A percentile compares a stretch with the other conserved stretches of the same genome.
These are phyloP conservation scores for Flaveria brownii DNA, from an alignment of 129 eudicot species.

Conservation along the genomic window DNA sequence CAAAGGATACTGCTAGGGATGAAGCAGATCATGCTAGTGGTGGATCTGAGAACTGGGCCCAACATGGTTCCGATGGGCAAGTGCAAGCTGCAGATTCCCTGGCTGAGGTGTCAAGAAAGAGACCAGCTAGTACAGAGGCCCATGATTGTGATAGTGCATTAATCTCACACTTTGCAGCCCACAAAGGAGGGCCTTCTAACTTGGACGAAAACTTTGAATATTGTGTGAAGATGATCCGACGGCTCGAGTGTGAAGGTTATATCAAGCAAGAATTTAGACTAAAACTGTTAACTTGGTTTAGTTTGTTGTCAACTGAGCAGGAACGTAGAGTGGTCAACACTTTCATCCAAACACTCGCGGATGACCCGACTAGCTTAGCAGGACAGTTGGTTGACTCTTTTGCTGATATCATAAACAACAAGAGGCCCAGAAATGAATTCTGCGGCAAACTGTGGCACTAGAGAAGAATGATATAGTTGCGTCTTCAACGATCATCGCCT, in stretches of 20 bases:
- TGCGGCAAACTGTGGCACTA: constrained; percentile 58
- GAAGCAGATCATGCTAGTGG: constrained; percentile 67
- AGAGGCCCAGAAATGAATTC: constrained; percentile 59
- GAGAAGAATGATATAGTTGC: neutral
- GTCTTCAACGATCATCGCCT: neutral
- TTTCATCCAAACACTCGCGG: constrained; percentile 59
- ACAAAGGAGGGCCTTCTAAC: constrained; percentile 36
- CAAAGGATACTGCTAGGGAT: constrained; percentile 56
- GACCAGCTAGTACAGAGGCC: constrained; percentile 52
- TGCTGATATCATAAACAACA: constrained; percentile 60
- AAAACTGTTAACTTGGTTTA: constrained; percentile 82
- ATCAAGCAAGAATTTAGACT: constrained; percentile 67
- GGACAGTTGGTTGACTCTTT: constrained; percentile 87
- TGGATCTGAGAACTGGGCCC: constrained; percentile 59
- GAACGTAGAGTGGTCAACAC: constrained; percentile 87
- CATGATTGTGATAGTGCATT: constrained; percentile 69
- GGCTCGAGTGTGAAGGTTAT: constrained; percentile 71
- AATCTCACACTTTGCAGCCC: constrained; percentile 43
- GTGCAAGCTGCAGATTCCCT: constrained; percentile 59
- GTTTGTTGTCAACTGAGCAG: constrained; percentile 80
- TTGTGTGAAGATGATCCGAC: constrained; percentile 71
- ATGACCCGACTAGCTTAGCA: constrained; percentile 83
- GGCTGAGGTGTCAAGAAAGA: constrained; percentile 41
- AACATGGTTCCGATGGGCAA: constrained; percentile 41
- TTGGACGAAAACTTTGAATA: constrained; percentile 66